Conservation (phyloP, 1,284 basidiomycete species). For the Fomitopsis pinicola region DNA sequence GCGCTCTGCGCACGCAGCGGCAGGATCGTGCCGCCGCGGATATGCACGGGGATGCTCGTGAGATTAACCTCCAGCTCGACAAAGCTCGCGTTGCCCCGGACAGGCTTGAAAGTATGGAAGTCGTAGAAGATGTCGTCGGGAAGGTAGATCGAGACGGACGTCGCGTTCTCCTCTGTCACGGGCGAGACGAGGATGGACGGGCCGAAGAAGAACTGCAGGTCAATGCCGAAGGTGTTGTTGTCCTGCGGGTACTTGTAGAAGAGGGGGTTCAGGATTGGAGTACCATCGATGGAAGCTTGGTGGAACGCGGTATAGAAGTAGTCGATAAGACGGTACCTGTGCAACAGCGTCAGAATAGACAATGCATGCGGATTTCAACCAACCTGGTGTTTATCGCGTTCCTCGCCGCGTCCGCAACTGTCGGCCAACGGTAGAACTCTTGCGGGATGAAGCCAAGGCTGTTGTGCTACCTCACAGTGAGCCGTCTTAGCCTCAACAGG, state of each 20-base stretch:
- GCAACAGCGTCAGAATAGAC: neutral
- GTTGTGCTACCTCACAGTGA: constrained; percentile 43
- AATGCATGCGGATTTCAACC: neutral
- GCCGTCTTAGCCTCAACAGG: neutral
- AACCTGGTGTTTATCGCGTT: constrained; percentile 59
- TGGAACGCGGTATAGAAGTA: constrained; percentile 74
- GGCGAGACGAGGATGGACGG: constrained; percentile 65
- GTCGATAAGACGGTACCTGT: constrained; percentile 62
- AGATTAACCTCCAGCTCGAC: constrained; percentile 49
- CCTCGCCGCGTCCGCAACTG: constrained; percentile 53
- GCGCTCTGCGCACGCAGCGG: constrained; percentile 49
- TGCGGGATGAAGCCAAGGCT: constrained; percentile 48
- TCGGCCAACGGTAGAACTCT: constrained; percentile 67
- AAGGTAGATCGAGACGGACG: constrained; percentile 56
- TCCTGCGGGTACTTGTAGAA: constrained; percentile 68
- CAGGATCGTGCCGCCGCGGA: constrained; percentile 54
- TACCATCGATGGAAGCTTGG: constrained; percentile 51
- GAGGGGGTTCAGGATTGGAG: constrained; percentile 57
- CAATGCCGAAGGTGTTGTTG: constrained; percentile 50
- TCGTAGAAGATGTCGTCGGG: constrained; percentile 66
- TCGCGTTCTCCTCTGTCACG: constrained; percentile 58
- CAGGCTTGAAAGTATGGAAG: constrained; percentile 45
- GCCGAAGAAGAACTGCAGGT: constrained; percentile 69
- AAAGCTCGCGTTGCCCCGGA: constrained; percentile 42
- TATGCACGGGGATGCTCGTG: constrained; percentile 58